Evolutionary conservation across 495 filamentous ascomycete genomes (phyloP).

Genomic region (Penicillium flavigenum): DNA sequence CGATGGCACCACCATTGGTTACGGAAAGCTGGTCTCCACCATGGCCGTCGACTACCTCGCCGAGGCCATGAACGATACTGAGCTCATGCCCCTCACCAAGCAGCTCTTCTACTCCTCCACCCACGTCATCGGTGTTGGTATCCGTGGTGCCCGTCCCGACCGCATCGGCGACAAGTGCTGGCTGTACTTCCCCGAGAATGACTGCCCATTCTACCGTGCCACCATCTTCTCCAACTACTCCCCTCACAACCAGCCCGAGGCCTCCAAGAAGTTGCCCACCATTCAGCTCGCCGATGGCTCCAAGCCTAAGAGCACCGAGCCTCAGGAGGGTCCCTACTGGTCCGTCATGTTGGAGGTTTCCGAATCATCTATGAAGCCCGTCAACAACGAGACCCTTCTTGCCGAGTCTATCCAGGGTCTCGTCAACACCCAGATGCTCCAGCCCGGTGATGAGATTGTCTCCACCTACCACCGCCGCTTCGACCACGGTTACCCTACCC

Average conservation of each 20-base stretch:
- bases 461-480: conserved; percentile 98
- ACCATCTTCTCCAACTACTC: conserved; percentile 99
- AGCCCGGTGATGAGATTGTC: conserved; percentile 88
- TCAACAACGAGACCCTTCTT: conserved; percentile 78
- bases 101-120: conserved; percentile 95
- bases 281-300: conserved; percentile 80
- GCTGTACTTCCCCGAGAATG: conserved; percentile 99
- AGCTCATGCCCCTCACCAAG: conserved; percentile 81
- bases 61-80: conserved; percentile 81
- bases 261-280: conserved; percentile 81
- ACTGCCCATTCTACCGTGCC: conserved; percentile 99
- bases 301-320: conserved; percentile 63
- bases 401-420: conserved; percentile 92
- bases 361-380: conserved; percentile 92
- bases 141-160: conserved; percentile 90
- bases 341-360: conserved; percentile 99
- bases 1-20: conserved; percentile 87
- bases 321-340: conserved; percentile 94
- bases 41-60: conserved; percentile 93
- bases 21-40: conserved; percentile 89
- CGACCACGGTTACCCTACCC: conserved; percentile 98
- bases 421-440: conserved; percentile 94
- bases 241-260: conserved; percentile 90
- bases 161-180: conserved; percentile 99
- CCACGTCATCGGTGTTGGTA: conserved; percentile 94